phyloP scores from a whole-genome alignment of 1,284 basidiomycete species.

The Dichomitus squalens region DNA sequence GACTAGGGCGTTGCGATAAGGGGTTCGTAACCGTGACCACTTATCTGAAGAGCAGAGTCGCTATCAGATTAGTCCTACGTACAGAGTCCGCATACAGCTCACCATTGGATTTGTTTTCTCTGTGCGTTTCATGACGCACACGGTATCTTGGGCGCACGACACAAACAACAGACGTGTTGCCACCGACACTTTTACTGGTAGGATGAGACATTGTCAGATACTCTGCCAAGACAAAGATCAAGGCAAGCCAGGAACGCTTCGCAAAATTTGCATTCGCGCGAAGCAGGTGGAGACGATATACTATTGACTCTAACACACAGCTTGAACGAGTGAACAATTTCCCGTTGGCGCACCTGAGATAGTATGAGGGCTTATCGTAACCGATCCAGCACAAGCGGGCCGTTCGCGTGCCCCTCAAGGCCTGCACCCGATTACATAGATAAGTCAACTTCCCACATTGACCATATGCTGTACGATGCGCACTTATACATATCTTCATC shows the following conservation, averaged over 20 bases:
- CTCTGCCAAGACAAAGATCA: no score
- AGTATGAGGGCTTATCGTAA: no score
- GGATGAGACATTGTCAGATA: no score
- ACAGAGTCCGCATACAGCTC: background rate
- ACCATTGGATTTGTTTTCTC: background rate
- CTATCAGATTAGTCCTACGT: conserved; percentile 1
- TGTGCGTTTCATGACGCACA: background rate
- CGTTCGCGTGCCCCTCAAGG: no score
- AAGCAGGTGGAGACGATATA: no score
- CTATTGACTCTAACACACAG: background rate
- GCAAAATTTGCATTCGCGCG: no score
- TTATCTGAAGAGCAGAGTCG: conserved; percentile 5
- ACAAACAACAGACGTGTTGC: background rate
- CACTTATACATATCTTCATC: no score
- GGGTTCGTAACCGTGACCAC: conserved; percentile 4
- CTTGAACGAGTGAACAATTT: background rate
- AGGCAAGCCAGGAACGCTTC: background rate
- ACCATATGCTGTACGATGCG: no score
- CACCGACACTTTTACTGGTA: no score
- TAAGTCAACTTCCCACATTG: no score
- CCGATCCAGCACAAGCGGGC: no score
- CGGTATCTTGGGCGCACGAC: background rate
- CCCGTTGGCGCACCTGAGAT: background rate
- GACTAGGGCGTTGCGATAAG: conserved; percentile 11
- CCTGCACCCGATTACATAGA: no score